A percentile compares a stretch with the other conserved stretches of the same genome.
Evolutionary conservation across 306 rosid species (phyloP).

Genomic region (Pachyrhizus erosus): DNA sequence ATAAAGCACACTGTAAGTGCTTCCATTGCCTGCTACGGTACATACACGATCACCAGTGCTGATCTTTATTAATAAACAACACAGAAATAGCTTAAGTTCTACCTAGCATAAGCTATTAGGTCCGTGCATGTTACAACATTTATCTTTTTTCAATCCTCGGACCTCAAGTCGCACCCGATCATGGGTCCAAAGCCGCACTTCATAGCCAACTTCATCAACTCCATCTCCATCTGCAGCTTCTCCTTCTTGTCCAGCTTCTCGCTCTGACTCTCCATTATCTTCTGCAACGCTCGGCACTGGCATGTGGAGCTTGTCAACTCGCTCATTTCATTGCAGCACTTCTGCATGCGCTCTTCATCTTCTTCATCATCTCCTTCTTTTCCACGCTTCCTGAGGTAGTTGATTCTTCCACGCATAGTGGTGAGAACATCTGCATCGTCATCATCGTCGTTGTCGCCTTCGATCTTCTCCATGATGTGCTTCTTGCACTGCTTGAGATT

Average conservation of each 20-base stretch:
- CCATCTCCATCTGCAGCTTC: neutral
- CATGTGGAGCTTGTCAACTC: neutral
- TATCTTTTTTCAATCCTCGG: neutral
- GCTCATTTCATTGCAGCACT: constrained; percentile 35
- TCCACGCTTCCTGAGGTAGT: neutral
- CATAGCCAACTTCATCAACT: neutral
- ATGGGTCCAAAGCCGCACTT: constrained; percentile 15
- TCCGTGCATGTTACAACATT: too few relatives aligned
- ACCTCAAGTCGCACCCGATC: neutral
- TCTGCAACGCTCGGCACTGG: constrained; percentile 45
- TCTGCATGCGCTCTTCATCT: neutral
- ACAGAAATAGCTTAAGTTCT: too few relatives aligned
- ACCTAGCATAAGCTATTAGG: neutral
- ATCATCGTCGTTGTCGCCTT: neutral
- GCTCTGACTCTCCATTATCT: constrained; percentile 1
- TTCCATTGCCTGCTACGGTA: neutral
- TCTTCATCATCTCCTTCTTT: accelerated
- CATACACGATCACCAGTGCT: neutral
- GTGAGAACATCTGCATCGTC: neutral
- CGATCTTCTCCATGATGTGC: neutral
- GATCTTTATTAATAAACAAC: too few relatives aligned
- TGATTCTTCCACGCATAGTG: neutral
- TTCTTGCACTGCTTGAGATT: constrained; percentile 32
- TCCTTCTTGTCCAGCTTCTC: neutral
- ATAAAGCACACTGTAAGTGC: constrained; percentile 16